Evolutionary conservation across 768 basidiomycete species (phyloP), one percentile per base, ranked within the genome.

Genomic region (Stropharia rugosoannulata): DNA sequence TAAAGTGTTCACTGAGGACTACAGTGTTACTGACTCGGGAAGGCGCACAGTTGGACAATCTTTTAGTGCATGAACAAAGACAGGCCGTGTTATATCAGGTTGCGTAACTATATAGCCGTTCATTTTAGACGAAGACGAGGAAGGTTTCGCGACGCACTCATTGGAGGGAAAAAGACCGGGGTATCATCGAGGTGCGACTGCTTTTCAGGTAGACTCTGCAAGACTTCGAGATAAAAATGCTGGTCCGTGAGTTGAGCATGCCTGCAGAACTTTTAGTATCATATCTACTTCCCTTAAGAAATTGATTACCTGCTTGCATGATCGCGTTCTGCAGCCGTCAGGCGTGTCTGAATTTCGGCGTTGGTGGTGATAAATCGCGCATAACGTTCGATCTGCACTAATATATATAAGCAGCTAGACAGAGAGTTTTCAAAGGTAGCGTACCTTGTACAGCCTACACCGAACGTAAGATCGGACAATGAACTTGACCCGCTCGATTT

Each of bases 401-500:
- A 4, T 15, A n/a, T 15, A n/a, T n/a, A 15, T 19, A 29, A 52
- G 18, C 32, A 39, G 7, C 11, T 3, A 51, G 12, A 16, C 40
- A 40, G 15, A 16, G 38, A 22, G 32, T 6, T 25, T 43, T 2
- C 22, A 44, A 11, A 42, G 7, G 3, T 10, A 3, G 64, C 75
- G 42, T 58, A 90, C 95, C 82, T 98, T 98, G 77, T 81, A 86
- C 49, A 96, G 69, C 56, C 95, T 78, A 27, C 90, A 92, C 19
- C 95, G 82, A 4, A 96, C 81, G 68, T 96, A 98, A 1, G 93
- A 92, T 55, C 95, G 75, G 22, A 97, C 84, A 53, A 96, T 83
- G 66, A 94, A 98, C 71, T 94, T 95, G 63, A 93, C 91, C 40
- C 95, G 84, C 67, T 98, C 95, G 62, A 96, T 84, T 71, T 98